phyloP scores from a whole-genome alignment of 2,329 filamentous ascomycete species.

The Fusarium paranaense region DNA sequence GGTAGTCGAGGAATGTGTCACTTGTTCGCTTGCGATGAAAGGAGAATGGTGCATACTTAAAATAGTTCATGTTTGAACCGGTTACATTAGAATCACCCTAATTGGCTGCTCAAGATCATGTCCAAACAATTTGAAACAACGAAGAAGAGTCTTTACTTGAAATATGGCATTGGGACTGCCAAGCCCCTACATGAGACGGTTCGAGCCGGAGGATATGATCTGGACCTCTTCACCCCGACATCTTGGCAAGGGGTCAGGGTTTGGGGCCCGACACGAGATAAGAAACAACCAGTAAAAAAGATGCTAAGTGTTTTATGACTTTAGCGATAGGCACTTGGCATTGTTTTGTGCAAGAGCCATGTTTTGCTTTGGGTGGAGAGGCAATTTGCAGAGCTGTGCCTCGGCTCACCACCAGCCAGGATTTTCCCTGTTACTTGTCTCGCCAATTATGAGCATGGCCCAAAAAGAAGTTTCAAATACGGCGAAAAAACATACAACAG shows the following conservation, averaged over 20 bases:
- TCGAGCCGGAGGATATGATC: background rate
- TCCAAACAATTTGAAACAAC: background rate
- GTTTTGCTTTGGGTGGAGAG: background rate
- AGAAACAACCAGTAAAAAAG: background rate
- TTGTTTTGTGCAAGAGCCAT: background rate
- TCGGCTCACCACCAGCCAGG: background rate
- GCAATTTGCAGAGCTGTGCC: background rate
- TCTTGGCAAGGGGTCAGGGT: constrained; percentile 1
- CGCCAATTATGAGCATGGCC: background rate
- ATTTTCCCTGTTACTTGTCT: background rate
- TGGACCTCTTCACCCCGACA: background rate
- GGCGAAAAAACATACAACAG: background rate
- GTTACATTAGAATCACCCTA: background rate
- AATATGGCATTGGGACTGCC: background rate
- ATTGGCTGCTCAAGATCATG: background rate
- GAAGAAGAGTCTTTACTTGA: background rate
- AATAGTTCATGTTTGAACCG: background rate
- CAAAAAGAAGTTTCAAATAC: background rate
- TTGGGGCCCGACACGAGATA: background rate
- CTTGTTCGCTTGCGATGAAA: background rate
- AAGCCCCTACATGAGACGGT: background rate
- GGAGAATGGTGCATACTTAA: background rate
- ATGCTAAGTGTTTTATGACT: background rate
- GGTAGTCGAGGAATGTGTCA: background rate
- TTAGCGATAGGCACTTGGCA: background rate